Conservation (phyloP, 1,284 basidiomycete species). For the Vanrija sp. region DNA sequence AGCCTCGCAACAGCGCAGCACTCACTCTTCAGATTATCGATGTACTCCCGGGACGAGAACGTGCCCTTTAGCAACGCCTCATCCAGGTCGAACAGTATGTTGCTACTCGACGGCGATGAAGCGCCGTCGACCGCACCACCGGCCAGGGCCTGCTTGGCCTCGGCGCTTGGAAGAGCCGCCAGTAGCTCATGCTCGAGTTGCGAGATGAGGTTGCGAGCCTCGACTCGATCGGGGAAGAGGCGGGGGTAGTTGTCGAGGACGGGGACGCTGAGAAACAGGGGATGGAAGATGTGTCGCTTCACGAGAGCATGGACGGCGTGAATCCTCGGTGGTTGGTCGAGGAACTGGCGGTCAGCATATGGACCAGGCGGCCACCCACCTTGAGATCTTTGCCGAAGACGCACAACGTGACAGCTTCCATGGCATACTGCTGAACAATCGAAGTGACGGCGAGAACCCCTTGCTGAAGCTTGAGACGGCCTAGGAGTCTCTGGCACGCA, state of each 20-base stretch:
- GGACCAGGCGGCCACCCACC: neutral
- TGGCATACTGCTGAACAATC: neutral
- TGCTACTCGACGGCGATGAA: neutral
- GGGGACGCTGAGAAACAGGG: conserved; percentile 1
- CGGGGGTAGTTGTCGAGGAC: neutral
- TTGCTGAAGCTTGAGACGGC: neutral
- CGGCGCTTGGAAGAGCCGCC: neutral
- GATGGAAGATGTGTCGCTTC: conserved; percentile 3
- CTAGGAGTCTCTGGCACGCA: neutral
- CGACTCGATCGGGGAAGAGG: neutral
- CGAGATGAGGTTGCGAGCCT: neutral
- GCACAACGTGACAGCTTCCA: neutral
- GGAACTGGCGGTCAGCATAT: neutral
- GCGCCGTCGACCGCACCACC: neutral
- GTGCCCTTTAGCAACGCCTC: neutral
- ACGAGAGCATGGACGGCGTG: conserved; percentile 2
- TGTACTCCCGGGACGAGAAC: neutral
- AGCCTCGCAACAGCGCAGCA: neutral
- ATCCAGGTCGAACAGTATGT: neutral
- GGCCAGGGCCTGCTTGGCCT: neutral
- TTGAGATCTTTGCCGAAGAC: conserved; percentile 1
- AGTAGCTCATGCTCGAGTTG: conserved; percentile 1
- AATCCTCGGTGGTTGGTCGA: neutral
- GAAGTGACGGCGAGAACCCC: neutral
- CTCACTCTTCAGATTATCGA: conserved; percentile 6